Evolutionary conservation across 106 monocot species (phyloP).

Genomic region (Acorus calamus): DNA sequence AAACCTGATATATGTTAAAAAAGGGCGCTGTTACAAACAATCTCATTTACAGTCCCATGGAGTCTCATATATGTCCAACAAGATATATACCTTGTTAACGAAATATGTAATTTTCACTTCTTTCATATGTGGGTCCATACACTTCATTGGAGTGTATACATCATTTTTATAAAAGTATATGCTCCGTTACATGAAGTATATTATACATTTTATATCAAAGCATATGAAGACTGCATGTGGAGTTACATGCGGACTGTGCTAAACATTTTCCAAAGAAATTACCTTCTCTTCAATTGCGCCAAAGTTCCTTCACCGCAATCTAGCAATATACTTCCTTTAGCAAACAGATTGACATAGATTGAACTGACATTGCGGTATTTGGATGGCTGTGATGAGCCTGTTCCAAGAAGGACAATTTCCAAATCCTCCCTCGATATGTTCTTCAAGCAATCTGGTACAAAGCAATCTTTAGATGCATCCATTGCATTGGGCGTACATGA

Average conservation of each 20-base stretch:
- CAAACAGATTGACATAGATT: conserved; percentile 80
- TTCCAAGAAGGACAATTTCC: conserved; percentile 87
- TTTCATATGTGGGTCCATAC: too few species aligned
- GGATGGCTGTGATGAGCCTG: conserved; percentile 94
- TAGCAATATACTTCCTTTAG: conserved; percentile 79
- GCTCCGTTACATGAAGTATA: too few species aligned
- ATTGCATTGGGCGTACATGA: conserved; percentile 7
- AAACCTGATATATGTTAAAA: conserved; percentile 36
- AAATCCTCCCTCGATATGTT: conserved; percentile 86
- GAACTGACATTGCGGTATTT: conserved; percentile 98
- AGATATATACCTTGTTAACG: too few species aligned
- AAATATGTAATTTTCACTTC: too few species aligned
- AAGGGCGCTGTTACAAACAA: too few species aligned
- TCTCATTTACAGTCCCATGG: too few species aligned
- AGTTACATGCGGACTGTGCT: too few species aligned
- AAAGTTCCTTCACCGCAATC: conserved; percentile 99
- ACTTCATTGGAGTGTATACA: too few species aligned
- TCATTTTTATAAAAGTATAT: too few species aligned
- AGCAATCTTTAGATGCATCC: conserved; percentile 7
- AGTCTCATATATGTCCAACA: too few species aligned
- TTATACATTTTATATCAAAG: too few species aligned
- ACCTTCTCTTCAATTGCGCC: conserved; percentile 93
- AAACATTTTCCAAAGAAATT: not conserved
- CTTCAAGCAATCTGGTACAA: conserved; percentile 61
- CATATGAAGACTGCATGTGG: too few species aligned